Evolutionary conservation across 768 basidiomycete genomes (phyloP), one percentile per base, ranked within the genome.

Genomic region (Rhodotorula graminis): DNA sequence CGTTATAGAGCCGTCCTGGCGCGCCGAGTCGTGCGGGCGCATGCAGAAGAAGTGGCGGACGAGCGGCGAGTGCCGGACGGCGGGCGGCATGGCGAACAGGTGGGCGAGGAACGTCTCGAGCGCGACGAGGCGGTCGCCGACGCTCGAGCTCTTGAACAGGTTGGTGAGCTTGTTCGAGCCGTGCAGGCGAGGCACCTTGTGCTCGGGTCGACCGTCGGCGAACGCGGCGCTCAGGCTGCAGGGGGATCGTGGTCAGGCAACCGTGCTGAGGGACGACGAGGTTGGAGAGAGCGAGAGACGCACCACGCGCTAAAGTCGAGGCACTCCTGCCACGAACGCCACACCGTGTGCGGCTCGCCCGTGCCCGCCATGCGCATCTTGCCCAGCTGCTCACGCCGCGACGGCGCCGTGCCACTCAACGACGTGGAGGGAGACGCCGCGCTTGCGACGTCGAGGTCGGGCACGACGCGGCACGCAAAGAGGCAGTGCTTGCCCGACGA

Each of bases 261-360:
- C 23, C 23, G 44, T 12, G 11, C 2, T 44, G 46, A 60, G 67
- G 15, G 25, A 11, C 27, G 15, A 15, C 2, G 12, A 11, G 27
- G 18, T 0, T 2, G 8, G 52, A 23, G 14, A 3, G 42, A 33
- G 56, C 19, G 21, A 10, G 21, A 27, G 47, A 37, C 72, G 57
- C 63, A 77, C 76, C 61, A 70, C 23, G 65, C 18, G 46, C 61
- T 58, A 25, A 77, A 74, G 16, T 77, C 76, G 61, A 72, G 61
- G 53, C 71, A 77, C 50, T 77, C 76, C 19, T 61, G 62, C 76
- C 76, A 77, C 11, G 70, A 61, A n/a, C 76, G 42, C 61, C 71
- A 77, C 7, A 77, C 71, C 21, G 76, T 77, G 33, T 74, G 71
- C 31, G 76, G 76, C 47, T 77, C 76, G 16, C 47, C 55, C 25